phyloP scores from a whole-genome alignment of 805 yeast genomes.

The Komagataella kurtzmanii region DNA sequence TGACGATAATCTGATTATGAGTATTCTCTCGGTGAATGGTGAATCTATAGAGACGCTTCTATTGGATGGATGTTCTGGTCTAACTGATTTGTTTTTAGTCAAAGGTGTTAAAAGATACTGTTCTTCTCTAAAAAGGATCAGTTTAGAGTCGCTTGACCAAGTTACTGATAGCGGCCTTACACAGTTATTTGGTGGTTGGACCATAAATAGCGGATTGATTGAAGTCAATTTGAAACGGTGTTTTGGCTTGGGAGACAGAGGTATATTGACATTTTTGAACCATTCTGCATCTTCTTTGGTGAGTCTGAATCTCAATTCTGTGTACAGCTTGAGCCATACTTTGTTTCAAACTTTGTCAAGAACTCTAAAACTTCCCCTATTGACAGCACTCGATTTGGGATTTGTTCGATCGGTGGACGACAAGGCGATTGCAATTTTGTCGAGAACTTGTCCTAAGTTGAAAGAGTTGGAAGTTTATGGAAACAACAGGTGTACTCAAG shows the following conservation, averaged over 20 bases:
- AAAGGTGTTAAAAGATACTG: constrained; percentile 52
- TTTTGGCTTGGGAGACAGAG: constrained; percentile 45
- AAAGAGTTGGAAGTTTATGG: constrained; percentile 73
- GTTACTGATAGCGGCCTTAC: constrained; percentile 58
- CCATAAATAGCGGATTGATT: constrained; percentile 42
- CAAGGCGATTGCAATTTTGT: constrained; percentile 40
- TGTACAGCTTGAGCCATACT: constrained; percentile 38
- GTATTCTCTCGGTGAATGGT: constrained; percentile 50
- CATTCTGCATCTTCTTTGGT: constrained; percentile 58
- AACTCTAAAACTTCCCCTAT: constrained; percentile 33
- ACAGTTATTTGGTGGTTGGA: constrained; percentile 44
- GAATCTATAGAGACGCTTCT: constrained; percentile 39
- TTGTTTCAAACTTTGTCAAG: constrained; percentile 35
- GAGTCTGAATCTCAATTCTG: constrained; percentile 61
- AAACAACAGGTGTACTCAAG: constrained; percentile 48
- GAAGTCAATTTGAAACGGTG: constrained; percentile 55
- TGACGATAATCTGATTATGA: constrained; percentile 53
- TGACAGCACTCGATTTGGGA: constrained; percentile 63
- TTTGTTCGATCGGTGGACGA: constrained; percentile 73
- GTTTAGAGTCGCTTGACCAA: constrained; percentile 45
- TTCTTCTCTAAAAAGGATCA: constrained; percentile 38
- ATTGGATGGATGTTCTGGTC: constrained; percentile 59
- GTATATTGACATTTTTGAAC: constrained; percentile 40
- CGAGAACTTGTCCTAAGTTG: constrained; percentile 47
- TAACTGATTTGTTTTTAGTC: constrained; percentile 50